Base-by-base conservation (phyloP, 78 protist species). In the Dictyostelium capitatum region DNA sequence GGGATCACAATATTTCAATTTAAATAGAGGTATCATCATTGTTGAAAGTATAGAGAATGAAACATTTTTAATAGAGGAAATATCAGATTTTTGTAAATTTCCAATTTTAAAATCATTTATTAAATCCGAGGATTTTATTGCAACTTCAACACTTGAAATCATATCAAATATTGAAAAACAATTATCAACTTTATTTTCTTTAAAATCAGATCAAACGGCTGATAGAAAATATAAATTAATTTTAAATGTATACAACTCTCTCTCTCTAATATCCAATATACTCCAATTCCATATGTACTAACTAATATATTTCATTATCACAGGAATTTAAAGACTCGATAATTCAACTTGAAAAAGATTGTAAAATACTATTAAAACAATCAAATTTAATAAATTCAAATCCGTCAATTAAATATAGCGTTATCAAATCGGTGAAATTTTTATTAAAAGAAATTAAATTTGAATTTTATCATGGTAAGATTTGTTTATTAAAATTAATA, bases 241-340 rank as follows among this genome's bases (percentile, higher is more conserved):
- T 46, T 73, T 73, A 47, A 32, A 43, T 46, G 79, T 72, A 72
- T n/a, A 41, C n/a, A n/a, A n/a, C n/a, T n/a, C n/a, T n/a, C n/a
- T n/a, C n/a, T n/a, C n/a, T n/a, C n/a, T n/a, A n/a, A n/a, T n/a
- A n/a, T n/a, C n/a, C n/a, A n/a, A n/a, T n/a, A n/a, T n/a, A n/a
- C n/a, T n/a, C n/a, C n/a, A n/a, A n/a, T n/a, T n/a, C n/a, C n/a
- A n/a, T n/a, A n/a, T n/a, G n/a, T n/a, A n/a, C n/a, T n/a, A n/a
- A n/a, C 43, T 37, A 37, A 37, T 37, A n/a, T 37, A 37, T 37
- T 37, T 37, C 43, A 37, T 3, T 37, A 2, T 37, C 2, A 37
- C 2, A 79, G 83, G 51, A 79, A 32, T 79, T 79, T 54, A 51
- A 56, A 54, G 83, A 79, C 3, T 37, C 83, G 23, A 48, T 79